Conservation (phyloP, 1,284 basidiomycete species). For the Cutaneotrichosporon curvatum region DNA sequence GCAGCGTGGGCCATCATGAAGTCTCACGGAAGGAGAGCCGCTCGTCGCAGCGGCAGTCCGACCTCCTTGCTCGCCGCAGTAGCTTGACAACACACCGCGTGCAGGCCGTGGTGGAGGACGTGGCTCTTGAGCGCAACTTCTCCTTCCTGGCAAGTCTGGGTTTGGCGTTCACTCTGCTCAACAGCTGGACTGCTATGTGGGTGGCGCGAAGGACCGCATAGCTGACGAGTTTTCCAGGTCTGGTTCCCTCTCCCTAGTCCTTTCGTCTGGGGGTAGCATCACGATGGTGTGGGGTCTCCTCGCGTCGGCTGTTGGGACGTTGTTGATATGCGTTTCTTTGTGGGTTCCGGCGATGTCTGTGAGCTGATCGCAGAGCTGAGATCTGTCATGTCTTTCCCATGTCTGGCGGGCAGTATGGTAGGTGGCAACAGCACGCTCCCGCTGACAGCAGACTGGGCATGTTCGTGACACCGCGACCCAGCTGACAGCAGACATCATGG, state of each 20-base stretch:
- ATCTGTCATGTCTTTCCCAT: constrained; percentile 9
- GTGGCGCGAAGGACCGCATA: neutral
- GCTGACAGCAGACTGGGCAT: constrained; percentile 19
- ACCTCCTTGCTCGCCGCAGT: too few relatives aligned
- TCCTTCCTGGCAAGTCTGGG: constrained; percentile 9
- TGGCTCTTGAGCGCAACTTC: constrained; percentile 17
- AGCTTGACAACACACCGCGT: neutral
- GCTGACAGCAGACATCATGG: constrained; percentile 13
- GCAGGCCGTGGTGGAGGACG: neutral
- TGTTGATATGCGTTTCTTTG: constrained; percentile 24
- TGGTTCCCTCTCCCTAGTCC: constrained; percentile 6
- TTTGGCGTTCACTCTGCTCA: constrained; percentile 17
- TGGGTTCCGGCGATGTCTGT: neutral
- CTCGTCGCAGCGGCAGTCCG: too few relatives aligned
- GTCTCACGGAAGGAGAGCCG: too few relatives aligned
- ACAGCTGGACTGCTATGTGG: constrained; percentile 11
- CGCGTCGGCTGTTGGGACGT: constrained; percentile 22
- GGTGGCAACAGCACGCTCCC: too few relatives aligned
- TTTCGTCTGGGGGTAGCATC: constrained; percentile 34
- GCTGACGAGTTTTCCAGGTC: constrained; percentile 1
- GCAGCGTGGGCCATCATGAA: too few relatives aligned
- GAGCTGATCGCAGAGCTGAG: neutral
- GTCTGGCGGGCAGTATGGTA: constrained; percentile 35
- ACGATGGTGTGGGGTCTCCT: constrained; percentile 38
- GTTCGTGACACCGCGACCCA: neutral